Base-by-base conservation (phyloP, 306 rosid genomes). In the Benincasa hispida region DNA sequence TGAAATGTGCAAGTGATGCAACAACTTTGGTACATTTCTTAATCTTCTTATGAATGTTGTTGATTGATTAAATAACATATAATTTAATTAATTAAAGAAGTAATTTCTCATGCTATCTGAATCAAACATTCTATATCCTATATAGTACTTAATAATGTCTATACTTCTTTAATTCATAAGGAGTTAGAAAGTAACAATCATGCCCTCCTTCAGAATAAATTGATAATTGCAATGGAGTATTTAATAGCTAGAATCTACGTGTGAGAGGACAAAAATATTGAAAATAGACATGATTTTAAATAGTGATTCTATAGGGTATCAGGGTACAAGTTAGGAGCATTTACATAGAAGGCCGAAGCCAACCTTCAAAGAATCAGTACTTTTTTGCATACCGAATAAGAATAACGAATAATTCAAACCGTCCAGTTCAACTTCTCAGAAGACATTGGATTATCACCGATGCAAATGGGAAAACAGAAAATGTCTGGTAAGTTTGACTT, bases 371-470 rank as follows among this genome's bases (percentile, higher is more conserved):
- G 85, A 94, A 88, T 47, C 85, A 84, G 39, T 93, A 87, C 86
- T 94, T 92, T 76, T 94, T 94, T 86, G 99, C 99, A 30, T 94
- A 94, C 51, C 86, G 96, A 84, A 89, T 92, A 77, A 86, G 98
- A 85, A 92, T 94, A 47, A 87, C 93, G 75, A 94, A 94, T 86
- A 89, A 86, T 76, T 94, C 98, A 28, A 87, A 90, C 30, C 90
- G 84, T 25, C 78, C 99, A 42, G 91, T 88, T 79, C 98, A 94
- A 82, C 96, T 94, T 82, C 90, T 94, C 63, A 83, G 91, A 89
- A 94, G 99, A 81, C 99, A 92, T 84, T 94, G 99, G 99, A 90
- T 94, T 75, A 81, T 92, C 69, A 90, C 97, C 11, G 99, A 94
- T 83, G 95, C 91, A 32, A 90, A 94, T 74, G 98, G 92, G 79